Percentiles rank a stretch among this genome's conserved stretches.
These are phyloP conservation scores for Diplodia scrobiculata DNA, from an alignment of 2,329 filamentous ascomycete genomes.

Conservation along the genomic window DNA sequence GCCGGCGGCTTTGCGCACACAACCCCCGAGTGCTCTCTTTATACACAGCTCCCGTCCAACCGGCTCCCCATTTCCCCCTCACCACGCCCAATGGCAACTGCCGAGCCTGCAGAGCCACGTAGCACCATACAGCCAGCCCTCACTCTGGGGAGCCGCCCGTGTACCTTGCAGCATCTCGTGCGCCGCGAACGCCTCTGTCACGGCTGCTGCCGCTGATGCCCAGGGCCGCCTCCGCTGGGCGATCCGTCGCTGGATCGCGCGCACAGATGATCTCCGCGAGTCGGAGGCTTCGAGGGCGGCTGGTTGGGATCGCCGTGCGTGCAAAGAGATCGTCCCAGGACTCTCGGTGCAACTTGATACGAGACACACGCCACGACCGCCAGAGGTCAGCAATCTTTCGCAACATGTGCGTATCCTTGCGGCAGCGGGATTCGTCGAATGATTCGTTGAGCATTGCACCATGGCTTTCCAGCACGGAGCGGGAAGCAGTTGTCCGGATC, in stretches of 20 bases:
- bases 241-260: constrained; percentile 4
- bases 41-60: constrained; percentile 10
- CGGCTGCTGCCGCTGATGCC: not conserved
- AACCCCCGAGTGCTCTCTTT: constrained; percentile 1
- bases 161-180: constrained; percentile 21
- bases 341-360: constrained; percentile 4
- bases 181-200: not conserved
- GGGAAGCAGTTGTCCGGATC: not conserved
- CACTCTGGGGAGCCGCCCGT: constrained; percentile 22
- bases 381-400: not conserved
- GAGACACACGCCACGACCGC: not conserved
- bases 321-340: constrained; percentile 5
- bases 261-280: not conserved
- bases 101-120: constrained; percentile 27
- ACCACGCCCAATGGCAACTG: constrained; percentile 20
- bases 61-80: constrained; percentile 26
- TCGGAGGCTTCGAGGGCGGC: constrained; percentile 1
- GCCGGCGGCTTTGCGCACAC: not conserved
- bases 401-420: not conserved
- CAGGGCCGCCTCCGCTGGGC: not conserved
- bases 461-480: not conserved
- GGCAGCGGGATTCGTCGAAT: not conserved
- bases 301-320: constrained; percentile 9
- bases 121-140: constrained; percentile 23
- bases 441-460: not conserved